Evolutionary conservation across 2,329 filamentous ascomycete genomes (phyloP).

Genomic region (Xylaria hypoxylon): DNA sequence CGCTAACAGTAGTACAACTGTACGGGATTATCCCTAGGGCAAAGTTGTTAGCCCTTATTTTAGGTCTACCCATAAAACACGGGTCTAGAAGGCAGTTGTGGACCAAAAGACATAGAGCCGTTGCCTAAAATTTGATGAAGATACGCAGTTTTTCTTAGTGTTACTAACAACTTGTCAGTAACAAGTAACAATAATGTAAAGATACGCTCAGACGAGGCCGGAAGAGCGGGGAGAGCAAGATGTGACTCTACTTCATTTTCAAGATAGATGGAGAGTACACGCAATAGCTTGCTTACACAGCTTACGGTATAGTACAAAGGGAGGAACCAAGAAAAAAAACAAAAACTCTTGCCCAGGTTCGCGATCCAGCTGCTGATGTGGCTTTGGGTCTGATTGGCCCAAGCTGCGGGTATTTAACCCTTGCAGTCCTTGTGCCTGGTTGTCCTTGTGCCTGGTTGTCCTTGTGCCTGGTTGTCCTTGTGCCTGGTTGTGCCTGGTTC

Average conservation of each 20-base stretch:
- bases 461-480: too few relatives aligned
- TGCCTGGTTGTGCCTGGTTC: slow-evolving; percentile 34
- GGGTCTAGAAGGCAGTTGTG: not conserved
- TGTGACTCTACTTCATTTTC: not conserved
- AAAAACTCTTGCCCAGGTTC: slow-evolving; percentile 11
- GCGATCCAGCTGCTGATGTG: slow-evolving; percentile 8
- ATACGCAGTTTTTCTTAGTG: not conserved
- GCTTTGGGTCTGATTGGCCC: slow-evolving; percentile 27
- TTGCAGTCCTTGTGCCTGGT: slow-evolving; percentile 12
- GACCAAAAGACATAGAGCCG: not conserved
- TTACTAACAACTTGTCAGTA: too few relatives aligned
- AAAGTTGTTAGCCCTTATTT: not conserved
- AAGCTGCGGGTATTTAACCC: slow-evolving; percentile 7
- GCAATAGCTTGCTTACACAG: not conserved
- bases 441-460: slow-evolving; percentile 36
- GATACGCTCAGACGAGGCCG: not conserved
- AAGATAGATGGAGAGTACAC: slow-evolving; percentile 6
- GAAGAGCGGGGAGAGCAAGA: not conserved
- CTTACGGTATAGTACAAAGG: not conserved
- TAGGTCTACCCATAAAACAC: not conserved
- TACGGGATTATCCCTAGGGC: not conserved
- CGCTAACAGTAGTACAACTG: slow-evolving; percentile 18
- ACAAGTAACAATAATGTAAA: not conserved
- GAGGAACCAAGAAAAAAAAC: not conserved
- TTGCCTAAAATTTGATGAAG: not conserved